Percentiles rank a stretch among this genome's conserved stretches.
Evolutionary conservation across 2,329 filamentous ascomycete species (phyloP).

Genomic region (Bipolaris victoriae): DNA sequence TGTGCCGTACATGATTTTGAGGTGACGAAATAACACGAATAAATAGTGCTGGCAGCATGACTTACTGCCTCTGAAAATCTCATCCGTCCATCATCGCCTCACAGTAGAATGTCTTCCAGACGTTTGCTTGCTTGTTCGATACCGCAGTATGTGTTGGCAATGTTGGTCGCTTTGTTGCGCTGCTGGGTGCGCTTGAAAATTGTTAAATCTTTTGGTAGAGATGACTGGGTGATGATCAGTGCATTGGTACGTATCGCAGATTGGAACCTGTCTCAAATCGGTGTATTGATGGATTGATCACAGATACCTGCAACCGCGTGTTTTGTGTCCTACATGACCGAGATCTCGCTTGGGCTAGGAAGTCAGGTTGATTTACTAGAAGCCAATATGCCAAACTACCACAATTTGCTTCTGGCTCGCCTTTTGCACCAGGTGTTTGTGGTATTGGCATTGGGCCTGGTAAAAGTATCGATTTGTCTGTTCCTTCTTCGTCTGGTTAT

Average conservation of each 20-base stretch:
- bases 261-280: background rate
- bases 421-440: constrained; percentile 55
- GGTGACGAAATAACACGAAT: background rate
- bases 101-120: background rate
- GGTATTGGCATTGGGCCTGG: constrained; percentile 53
- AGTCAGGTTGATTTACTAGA: constrained; percentile 51
- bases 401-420: constrained; percentile 49
- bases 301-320: constrained; percentile 17
- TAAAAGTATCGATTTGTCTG: constrained; percentile 58
- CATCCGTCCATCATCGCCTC: background rate
- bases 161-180: constrained; percentile 51
- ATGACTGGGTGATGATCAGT: constrained; percentile 56
- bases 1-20: background rate
- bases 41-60: background rate
- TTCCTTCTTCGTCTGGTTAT: constrained; percentile 54
- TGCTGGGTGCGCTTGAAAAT: constrained; percentile 56
- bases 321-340: constrained; percentile 54
- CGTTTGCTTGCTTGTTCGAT: constrained; percentile 27
- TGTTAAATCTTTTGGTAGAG: constrained; percentile 56
- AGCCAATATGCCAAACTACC: constrained; percentile 35
- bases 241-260: constrained; percentile 47
- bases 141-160: constrained; percentile 47
- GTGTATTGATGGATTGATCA: background rate
- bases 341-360: constrained; percentile 45
- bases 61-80: background rate